Evolutionary conservation across 768 basidiomycete species (phyloP), one percentile per base, ranked within the genome.

Genomic region (Russula griseocarnosa): DNA sequence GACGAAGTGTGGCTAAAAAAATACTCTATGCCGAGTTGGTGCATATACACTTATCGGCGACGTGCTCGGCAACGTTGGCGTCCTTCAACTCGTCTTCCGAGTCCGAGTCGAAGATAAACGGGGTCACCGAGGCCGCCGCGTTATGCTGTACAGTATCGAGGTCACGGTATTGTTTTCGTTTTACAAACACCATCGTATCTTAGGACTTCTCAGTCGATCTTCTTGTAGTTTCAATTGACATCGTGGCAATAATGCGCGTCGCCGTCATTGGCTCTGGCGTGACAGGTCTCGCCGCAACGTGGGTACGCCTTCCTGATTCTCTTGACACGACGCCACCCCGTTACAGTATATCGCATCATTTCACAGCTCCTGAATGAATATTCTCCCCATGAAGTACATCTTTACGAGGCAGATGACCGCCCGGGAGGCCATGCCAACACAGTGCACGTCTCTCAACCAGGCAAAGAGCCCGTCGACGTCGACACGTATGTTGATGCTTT

Each of bases 371-470:
- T 92, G 63, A 90, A 92, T 67, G 86, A 90, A 69, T 76, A 85
- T 70, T 87, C 86, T 55, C 82, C n/a, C 57, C 86, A 90, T 69
- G 83, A 86, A 71, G 88, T 90, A 13, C 86, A 91, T 66, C 75
- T 92, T 7, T 91, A 83, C 69, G 88, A 93, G 71, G 79, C 86
- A 3, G 86, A 86, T 55, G 72, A 73, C 53, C 80, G 86, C 51
- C 82, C 85, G 0, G 89, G 90, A 14, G 90, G 89, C 8, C 90
- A 92, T 70, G 87, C 89, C 8, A 85, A 92, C 70, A 91, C 90
- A 0, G 84, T 90, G 10, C 71, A 71, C 47, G 89, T 83, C 71
- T 71, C 70, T 20, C 76, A 77, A 5, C 75, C 74, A 44, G 77
- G 75, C 11, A 73, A 76, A 62, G 65, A 74, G 16, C 54, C 73